These are phyloP conservation scores for Platanus orientalis DNA, from an alignment of 164 flowering plant genomes.

Conservation along the genomic window DNA sequence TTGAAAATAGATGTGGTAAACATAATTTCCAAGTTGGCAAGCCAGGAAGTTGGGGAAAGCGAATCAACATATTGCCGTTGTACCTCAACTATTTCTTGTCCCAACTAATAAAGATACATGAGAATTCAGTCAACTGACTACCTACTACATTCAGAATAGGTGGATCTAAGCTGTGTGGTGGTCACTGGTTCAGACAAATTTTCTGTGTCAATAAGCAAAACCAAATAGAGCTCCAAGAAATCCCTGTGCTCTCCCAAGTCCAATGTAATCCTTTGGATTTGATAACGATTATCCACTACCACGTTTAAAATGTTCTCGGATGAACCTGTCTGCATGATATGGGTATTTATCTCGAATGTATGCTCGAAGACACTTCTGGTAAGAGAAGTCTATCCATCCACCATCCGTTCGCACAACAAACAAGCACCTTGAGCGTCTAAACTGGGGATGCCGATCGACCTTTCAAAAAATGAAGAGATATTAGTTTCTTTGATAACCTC, in stretches of 20 bases:
- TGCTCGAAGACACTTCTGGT: constrained; percentile 78
- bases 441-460: constrained; percentile 92
- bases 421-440: constrained; percentile 66
- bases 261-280: background rate
- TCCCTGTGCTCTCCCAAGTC: background rate
- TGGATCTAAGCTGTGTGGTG: background rate
- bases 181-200: background rate
- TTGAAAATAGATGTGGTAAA: too few species aligned
- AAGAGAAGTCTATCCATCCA: constrained; percentile 87
- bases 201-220: background rate
- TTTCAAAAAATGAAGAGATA: constrained; percentile 15
- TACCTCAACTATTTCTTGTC: background rate
- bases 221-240: background rate
- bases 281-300: constrained; percentile 20
- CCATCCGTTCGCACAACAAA: constrained; percentile 84
- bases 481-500: background rate
- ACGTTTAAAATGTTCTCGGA: constrained; percentile 60
- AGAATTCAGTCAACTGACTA: background rate
- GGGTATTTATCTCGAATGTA: constrained; percentile 81
- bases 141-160: background rate
- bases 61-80: too few species aligned
- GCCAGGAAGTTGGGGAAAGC: too few species aligned
- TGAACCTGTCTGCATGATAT: constrained; percentile 62
- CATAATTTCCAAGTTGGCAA: too few species aligned
- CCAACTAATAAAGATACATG: background rate